Evolutionary conservation across 352 stramenopile species (phyloP).

Genomic region (Aphanomyces cochlioides): DNA sequence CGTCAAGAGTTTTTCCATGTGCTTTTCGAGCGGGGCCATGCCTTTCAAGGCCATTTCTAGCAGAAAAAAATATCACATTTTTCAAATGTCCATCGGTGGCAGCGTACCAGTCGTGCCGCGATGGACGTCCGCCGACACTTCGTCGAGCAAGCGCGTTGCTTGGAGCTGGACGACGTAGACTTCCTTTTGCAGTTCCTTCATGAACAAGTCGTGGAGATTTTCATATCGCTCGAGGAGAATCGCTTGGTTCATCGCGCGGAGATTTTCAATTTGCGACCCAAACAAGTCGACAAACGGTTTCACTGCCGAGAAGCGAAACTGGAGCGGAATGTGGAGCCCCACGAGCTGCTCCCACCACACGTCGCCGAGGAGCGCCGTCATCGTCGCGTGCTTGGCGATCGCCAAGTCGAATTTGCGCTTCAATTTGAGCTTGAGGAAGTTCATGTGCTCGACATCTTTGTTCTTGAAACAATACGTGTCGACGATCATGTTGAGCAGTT

Average conservation of each 20-base stretch:
- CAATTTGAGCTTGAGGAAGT: constrained; percentile 70
- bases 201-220: constrained; percentile 61
- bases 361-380: constrained; percentile 56
- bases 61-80: not conserved
- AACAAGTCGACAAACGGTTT: constrained; percentile 66
- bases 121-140: constrained; percentile 64
- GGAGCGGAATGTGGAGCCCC: constrained; percentile 58
- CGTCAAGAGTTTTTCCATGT: constrained; percentile 64
- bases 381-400: constrained; percentile 43
- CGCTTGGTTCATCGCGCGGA: constrained; percentile 66
- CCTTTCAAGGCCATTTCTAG: constrained; percentile 48
- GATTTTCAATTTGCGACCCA: constrained; percentile 55
- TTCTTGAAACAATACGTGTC: constrained; percentile 86
- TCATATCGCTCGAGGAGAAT: constrained; percentile 80
- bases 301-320: constrained; percentile 63
- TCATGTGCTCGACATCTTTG: constrained; percentile 82
- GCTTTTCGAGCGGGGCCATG: constrained; percentile 44
- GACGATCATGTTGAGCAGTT: constrained; percentile 73
- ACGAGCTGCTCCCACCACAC: constrained; percentile 81
- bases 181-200: constrained; percentile 73
- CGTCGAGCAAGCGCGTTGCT: constrained; percentile 58
- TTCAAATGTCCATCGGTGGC: not conserved
- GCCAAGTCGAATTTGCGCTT: constrained; percentile 62
- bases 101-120: constrained; percentile 41
- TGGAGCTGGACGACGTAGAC: constrained; percentile 73